Percentiles rank a stretch among this genome's conserved stretches.
Conservation (phyloP, 148 eudicot genomes). For the Fagopyrum tataricum region DNA sequence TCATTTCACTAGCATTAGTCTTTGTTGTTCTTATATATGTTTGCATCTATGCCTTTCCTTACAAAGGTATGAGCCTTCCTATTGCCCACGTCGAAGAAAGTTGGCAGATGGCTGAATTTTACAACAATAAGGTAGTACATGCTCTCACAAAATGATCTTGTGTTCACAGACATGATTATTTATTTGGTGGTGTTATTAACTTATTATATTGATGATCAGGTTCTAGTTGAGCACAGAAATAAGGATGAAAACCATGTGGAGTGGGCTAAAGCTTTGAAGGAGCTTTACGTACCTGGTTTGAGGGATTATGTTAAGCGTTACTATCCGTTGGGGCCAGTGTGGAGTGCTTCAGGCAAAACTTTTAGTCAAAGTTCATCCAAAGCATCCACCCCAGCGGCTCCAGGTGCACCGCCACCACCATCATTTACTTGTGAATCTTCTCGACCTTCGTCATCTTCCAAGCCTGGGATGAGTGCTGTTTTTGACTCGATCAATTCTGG, state of each 20-base stretch:
- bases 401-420: conserved; percentile 88
- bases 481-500: conserved; percentile 77
- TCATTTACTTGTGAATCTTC: conserved; percentile 67
- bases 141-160: not conserved
- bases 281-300: conserved; percentile 79
- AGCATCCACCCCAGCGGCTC: conserved; percentile 68
- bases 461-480: conserved; percentile 86
- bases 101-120: conserved; percentile 99
- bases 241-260: conserved; percentile 88
- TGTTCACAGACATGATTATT: too few relatives aligned
- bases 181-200: too few relatives aligned
- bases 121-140: conserved; percentile 73
- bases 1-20: not conserved
- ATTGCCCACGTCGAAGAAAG: conserved; percentile 96
- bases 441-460: conserved; percentile 62
- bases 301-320: conserved; percentile 86
- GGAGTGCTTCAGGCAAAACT: conserved; percentile 70
- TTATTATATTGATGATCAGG: conserved; percentile 28
- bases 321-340: conserved; percentile 87
- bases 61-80: conserved; percentile 94
- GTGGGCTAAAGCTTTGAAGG: conserved; percentile 96
- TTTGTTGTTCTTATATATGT: not conserved
- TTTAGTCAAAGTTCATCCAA: conserved; percentile 45
- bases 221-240: conserved; percentile 79
- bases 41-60: not conserved